These are phyloP conservation scores for Candida chauliodis DNA, from an alignment of 805 yeast species.

Conservation along the genomic window DNA sequence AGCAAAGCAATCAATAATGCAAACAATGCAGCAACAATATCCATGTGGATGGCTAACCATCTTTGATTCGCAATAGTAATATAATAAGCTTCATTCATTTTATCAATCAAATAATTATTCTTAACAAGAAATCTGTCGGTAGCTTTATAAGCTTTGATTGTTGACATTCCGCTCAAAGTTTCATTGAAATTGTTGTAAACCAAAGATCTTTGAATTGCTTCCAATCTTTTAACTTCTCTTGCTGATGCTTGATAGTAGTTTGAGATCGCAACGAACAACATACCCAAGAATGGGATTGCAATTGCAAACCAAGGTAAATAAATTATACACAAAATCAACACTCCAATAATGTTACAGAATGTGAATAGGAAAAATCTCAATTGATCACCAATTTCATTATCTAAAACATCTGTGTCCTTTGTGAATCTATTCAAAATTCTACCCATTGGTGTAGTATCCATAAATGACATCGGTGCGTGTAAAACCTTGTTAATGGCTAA, in stretches of 20 bases:
- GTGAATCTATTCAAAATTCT: conserved; percentile 82
- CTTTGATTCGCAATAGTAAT: conserved; percentile 35
- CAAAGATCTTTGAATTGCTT: conserved; percentile 37
- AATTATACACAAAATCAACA: conserved; percentile 33
- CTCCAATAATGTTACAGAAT: conserved; percentile 54
- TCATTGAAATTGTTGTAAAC: conserved; percentile 41
- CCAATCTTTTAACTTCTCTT: conserved; percentile 37
- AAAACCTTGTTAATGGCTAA: conserved; percentile 57
- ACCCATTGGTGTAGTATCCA: conserved; percentile 87
- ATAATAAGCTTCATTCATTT: conserved; percentile 36
- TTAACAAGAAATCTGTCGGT: conserved; percentile 23
- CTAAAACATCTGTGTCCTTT: conserved; percentile 81
- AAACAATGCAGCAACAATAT: conserved; percentile 27
- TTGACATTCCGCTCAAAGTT: conserved; percentile 32
- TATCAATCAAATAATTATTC: conserved; percentile 24
- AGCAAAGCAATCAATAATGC: conserved; percentile 29
- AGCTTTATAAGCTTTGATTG: conserved; percentile 33
- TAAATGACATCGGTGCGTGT: conserved; percentile 76
- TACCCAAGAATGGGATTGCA: conserved; percentile 29
- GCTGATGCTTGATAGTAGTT: conserved; percentile 35
- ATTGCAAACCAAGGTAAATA: conserved; percentile 41
- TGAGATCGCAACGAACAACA: conserved; percentile 25
- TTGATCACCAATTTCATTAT: conserved; percentile 74
- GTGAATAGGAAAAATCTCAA: conserved; percentile 58
- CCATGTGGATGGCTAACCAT: conserved; percentile 33